Conservation (phyloP, 495 filamentous ascomycete genomes). For the Pyronema omphalodes region DNA sequence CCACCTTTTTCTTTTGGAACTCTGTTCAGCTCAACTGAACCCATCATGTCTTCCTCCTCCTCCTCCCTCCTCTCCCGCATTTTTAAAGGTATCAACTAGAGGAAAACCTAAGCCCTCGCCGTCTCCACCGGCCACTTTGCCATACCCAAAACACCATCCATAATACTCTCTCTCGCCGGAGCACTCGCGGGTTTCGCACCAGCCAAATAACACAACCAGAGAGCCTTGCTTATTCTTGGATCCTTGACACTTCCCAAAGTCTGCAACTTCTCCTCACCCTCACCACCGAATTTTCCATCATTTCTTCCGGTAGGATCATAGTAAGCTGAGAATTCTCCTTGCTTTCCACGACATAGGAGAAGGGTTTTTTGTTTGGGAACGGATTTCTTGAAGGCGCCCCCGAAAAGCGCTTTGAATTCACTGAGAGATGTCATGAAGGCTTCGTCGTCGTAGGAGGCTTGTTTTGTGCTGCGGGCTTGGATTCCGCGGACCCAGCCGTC, state of each 20-base stretch:
- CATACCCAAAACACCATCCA: conserved; percentile 72
- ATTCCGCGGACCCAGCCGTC: conserved; percentile 82
- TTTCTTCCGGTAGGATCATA: conserved; percentile 33
- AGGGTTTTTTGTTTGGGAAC: conserved; percentile 60
- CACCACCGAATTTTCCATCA: conserved; percentile 29
- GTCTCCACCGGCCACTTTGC: conserved; percentile 81
- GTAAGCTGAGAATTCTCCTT: conserved; percentile 47
- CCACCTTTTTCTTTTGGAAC: neutral
- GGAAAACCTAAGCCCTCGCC: conserved; percentile 31
- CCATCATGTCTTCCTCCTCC: too few species aligned
- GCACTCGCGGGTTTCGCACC: conserved; percentile 79
- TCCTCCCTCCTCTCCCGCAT: too few species aligned
- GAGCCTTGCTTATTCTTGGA: conserved; percentile 55
- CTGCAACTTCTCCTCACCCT: conserved; percentile 27
- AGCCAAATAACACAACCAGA: conserved; percentile 82
- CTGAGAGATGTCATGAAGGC: conserved; percentile 50
- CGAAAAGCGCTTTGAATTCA: conserved; percentile 60
- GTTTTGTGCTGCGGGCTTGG: conserved; percentile 42
- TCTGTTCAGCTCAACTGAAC: too few species aligned
- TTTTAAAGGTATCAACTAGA: too few species aligned
- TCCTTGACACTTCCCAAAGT: conserved; percentile 54
- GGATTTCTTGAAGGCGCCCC: conserved; percentile 42
- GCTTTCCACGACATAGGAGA: conserved; percentile 46
- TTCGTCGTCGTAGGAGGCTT: conserved; percentile 36
- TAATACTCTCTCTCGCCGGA: conserved; percentile 56